A percentile compares a stretch with the other conserved stretches of the same genome.
Evolutionary conservation across 1,284 basidiomycete species (phyloP).

Genomic region (Melampsora americana): DNA sequence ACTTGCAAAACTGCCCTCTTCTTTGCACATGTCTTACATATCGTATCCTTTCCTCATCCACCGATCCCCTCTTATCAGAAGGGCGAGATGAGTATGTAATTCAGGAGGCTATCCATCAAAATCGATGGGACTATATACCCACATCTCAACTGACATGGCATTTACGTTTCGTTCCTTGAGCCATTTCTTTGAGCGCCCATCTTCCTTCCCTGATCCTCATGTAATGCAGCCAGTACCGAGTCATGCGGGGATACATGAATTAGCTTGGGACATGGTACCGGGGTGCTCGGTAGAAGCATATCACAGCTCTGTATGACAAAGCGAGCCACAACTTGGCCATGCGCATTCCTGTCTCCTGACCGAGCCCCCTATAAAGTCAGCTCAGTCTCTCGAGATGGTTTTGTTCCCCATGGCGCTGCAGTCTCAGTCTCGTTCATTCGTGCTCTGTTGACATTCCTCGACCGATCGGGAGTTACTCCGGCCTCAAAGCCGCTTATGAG

Average conservation of each 20-base stretch:
- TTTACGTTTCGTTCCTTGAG: no score
- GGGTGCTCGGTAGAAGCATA: background rate
- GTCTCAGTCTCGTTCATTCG: slow-evolving; percentile 13
- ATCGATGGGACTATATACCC: no score
- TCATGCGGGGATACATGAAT: no score
- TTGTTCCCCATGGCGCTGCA: slow-evolving; percentile 12
- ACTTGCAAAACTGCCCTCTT: no score
- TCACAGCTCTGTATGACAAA: background rate
- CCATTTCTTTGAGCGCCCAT: no score
- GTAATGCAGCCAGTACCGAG: no score
- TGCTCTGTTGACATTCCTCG: slow-evolving; percentile 19
- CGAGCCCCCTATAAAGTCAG: background rate
- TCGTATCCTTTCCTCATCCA: no score
- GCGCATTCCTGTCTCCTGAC: background rate
- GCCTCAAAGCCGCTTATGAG: slow-evolving; percentile 21
- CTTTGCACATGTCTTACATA: no score
- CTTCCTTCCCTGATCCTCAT: no score
- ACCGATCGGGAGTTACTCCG: slow-evolving; percentile 44
- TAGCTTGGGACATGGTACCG: no score
- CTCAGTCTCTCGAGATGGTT: background rate
- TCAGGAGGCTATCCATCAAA: background rate
- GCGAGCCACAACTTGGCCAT: background rate
- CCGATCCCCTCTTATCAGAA: no score
- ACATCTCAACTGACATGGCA: background rate
- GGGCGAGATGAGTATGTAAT: no score